Conservation (phyloP, 352 stramenopile species). For the Plasmopara muralis region DNA sequence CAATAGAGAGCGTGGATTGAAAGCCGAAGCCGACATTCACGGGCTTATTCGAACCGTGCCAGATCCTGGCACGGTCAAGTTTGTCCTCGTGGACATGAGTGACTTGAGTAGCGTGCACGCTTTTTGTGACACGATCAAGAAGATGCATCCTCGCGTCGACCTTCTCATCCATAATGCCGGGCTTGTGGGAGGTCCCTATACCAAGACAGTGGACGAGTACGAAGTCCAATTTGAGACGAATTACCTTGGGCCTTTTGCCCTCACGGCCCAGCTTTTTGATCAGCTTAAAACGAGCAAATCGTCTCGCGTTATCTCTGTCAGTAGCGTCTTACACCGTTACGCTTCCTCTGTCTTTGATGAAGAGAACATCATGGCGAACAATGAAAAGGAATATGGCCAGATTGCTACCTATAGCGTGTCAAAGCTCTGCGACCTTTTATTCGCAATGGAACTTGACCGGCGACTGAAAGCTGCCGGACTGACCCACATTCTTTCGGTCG, state of each 20-base stretch:
- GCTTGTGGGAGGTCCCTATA: conserved; percentile 29
- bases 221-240: conserved; percentile 60
- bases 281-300: conserved; percentile 20
- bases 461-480: conserved; percentile 21
- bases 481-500: conserved; percentile 15
- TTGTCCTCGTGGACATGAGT: conserved; percentile 42
- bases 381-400: conserved; percentile 17
- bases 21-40: conserved; percentile 17
- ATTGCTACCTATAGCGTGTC: conserved; percentile 29
- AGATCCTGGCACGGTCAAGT: conserved; percentile 24
- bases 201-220: conserved; percentile 29
- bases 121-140: conserved; percentile 32
- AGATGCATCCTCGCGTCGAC: conserved; percentile 28
- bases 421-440: conserved; percentile 52
- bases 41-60: conserved; percentile 1
- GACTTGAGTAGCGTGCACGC: conserved; percentile 34
- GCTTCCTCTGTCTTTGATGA: conserved; percentile 10
- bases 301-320: conserved; percentile 36
- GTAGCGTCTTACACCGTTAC: conserved; percentile 31
- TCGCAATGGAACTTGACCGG: conserved; percentile 38
- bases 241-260: conserved; percentile 48
- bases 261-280: conserved; percentile 40
- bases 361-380: conserved; percentile 19
- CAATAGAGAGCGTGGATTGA: conserved; percentile 13
- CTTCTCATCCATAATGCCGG: conserved; percentile 67